Evolutionary conservation across 352 stramenopile genomes (phyloP).

Genomic region (Globisporangium heterothallicum): DNA sequence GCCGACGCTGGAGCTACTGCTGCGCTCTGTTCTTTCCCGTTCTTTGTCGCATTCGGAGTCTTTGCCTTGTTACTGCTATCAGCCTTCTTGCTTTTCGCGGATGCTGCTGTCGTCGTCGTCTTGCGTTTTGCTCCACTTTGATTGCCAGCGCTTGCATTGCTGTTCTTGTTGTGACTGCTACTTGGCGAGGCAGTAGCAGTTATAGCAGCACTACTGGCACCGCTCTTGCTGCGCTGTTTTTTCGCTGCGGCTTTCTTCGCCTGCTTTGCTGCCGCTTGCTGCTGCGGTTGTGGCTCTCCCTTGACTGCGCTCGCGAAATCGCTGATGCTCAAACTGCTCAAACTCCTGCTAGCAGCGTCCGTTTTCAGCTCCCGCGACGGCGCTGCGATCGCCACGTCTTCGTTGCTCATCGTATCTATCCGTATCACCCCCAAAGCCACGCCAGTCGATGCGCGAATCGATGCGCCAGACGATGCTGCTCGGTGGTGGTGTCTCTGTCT

Average conservation of each 20-base stretch:
- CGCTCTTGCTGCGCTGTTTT: not conserved
- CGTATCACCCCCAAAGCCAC: too few species aligned
- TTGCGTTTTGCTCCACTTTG: slow-evolving; percentile 9
- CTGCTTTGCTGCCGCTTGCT: not conserved
- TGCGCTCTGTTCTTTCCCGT: not conserved
- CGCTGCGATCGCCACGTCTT: not conserved
- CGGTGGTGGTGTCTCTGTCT: too few species aligned
- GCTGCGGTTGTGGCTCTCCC: not conserved
- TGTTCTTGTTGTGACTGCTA: not conserved
- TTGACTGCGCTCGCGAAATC: not conserved
- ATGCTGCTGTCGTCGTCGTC: not conserved
- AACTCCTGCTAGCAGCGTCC: not conserved
- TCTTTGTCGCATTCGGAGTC: slow-evolving; percentile 1
- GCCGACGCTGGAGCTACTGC: not conserved
- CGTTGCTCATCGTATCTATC: slow-evolving; percentile 3
- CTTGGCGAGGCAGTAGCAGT: not conserved
- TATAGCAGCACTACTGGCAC: not conserved
- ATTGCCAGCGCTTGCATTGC: not conserved
- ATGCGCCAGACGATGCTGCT: too few species aligned
- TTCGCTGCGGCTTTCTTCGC: not conserved
- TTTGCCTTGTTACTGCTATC: slow-evolving; percentile 9
- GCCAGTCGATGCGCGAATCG: not conserved
- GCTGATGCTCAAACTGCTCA: not conserved
- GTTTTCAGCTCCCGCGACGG: not conserved
- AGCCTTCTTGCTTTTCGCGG: slow-evolving; percentile 7